Evolutionary conservation across 1,284 basidiomycete species (phyloP), one percentile per base, ranked within the genome.

Genomic region (Ganoderma lucidum): DNA sequence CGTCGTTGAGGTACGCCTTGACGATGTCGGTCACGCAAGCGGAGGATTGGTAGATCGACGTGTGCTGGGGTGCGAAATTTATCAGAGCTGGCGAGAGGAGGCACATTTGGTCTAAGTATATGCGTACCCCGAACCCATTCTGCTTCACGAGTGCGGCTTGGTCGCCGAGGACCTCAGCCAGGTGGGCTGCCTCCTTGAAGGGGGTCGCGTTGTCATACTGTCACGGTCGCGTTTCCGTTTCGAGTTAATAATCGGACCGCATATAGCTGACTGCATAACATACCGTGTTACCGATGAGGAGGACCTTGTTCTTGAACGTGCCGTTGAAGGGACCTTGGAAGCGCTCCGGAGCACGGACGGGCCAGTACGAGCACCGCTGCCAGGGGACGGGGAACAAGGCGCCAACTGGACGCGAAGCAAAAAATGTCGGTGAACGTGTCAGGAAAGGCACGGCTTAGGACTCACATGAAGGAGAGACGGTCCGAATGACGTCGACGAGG

Each of bases 291-390:
- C 74, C 76, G 35, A 77, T 74, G 32, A 76, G 48, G 10, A 77
- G 65, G 39, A 77, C 68, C 28, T 63, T 69, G 63, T 75, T 74
- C 17, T 70, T 68, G 19, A 75, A 70, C 23, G 69, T 71, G 19
- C 63, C 53, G 58, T 76, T 75, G 61, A 74, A 76, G 1, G 75
- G 73, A 0, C 76, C 75, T 23, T 67, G 74, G 66, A 74, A 77
- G 64, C 76, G 59, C 65, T 77, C 76, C 8, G 71, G 68, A 3
- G 75, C 75, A 15, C 74, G 73, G 10, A 69, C 65, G 28, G 71
- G 70, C 74, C 73, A 74, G 55, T 68, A 66, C 28, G 65, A 63
- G 62, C 71, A 71, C n/a, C 68, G 69, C 51, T 68, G 63, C 66
- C 64, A 68, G 0, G 66, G 64, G 12, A 69, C 59, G 41, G 73